These are phyloP conservation scores for Mycena maculata DNA, from an alignment of 768 basidiomycete species.

Conservation along the genomic window DNA sequence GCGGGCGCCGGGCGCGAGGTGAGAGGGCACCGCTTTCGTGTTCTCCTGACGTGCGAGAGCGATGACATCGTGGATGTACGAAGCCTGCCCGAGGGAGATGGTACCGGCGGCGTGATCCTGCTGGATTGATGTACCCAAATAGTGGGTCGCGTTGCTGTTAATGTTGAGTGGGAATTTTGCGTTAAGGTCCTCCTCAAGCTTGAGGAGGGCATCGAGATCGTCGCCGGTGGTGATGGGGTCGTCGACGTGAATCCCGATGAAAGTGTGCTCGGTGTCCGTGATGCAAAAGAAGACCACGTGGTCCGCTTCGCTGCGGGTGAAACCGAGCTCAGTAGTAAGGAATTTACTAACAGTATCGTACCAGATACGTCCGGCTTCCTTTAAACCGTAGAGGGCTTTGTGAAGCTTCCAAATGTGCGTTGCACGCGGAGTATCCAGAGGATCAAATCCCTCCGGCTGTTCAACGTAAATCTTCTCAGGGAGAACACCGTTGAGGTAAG, in stretches of 20 bases:
- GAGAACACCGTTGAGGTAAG: constrained; percentile 22
- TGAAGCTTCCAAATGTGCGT: constrained; percentile 32
- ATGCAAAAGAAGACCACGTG: constrained; percentile 24
- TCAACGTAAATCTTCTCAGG: constrained; percentile 49
- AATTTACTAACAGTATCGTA: constrained; percentile 24
- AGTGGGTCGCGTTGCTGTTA: constrained; percentile 16
- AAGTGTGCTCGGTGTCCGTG: constrained; percentile 3
- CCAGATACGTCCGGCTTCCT: constrained; percentile 39
- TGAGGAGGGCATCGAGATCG: constrained; percentile 1
- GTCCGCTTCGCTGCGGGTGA: constrained; percentile 21
- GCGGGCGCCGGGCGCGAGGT: constrained; percentile 12
- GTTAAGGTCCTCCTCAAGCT: constrained; percentile 15
- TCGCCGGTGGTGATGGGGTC: constrained; percentile 1
- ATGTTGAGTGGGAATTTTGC: constrained; percentile 16
- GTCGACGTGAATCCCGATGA: constrained; percentile 7
- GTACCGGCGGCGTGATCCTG: constrained; percentile 27
- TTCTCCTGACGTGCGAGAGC: constrained; percentile 14
- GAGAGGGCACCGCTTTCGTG: constrained; percentile 16
- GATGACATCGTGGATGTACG: constrained; percentile 15
- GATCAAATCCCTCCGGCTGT: constrained; percentile 40
- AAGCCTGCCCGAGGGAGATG: constrained; percentile 17
- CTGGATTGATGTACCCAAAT: constrained; percentile 21
- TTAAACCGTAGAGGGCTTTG: constrained; percentile 42
- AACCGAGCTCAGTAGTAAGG: constrained; percentile 13
- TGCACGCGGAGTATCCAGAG: constrained; percentile 6